Evolutionary conservation across 2,329 filamentous ascomycete genomes (phyloP), one percentile per base, ranked within the genome.

Genomic region (Ilyonectria mors-panacis): DNA sequence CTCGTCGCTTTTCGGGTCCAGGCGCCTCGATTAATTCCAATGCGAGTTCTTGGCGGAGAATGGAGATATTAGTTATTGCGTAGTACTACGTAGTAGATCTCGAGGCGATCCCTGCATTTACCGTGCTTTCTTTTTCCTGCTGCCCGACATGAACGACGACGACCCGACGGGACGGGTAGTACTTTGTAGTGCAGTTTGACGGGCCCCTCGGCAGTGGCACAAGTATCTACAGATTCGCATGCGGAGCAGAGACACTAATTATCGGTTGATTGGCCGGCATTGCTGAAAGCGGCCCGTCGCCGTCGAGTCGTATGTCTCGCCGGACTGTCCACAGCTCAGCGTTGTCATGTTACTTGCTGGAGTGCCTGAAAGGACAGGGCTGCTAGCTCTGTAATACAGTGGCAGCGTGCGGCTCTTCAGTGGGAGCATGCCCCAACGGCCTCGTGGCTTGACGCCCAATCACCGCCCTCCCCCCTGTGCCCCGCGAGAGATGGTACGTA

Each of bases 401-500:
- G 44, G 59, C 30, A 21, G n/a, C 59, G 17, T 63, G 53, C 51
- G 59, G 59, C 59, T 56, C 51, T 56, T 56, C 53, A 63, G 51
- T 44, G 53, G 44, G 21, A 15, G 19, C 44, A 28, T 21, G n/a
- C 42, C 56, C 42, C 15, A n/a, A 28, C 39, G 10, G 19, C n/a
- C 42, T 17, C 10, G 1, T 23, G 15, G 30, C 19, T 33, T 17
- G 33, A 28, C 45, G 57, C 28, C 63, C 65, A 71, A 68, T 67
- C 39, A 65, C 54, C 57, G 60, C 60, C 33, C 23, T 37, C 19
- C 35, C 55, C 48, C 54, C 63, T 45, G 45, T 62, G 65, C 65
- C 69, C 67, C 65, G 63, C 65, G 59, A 66, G 35, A 50, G 63
- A 8, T 23, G 35, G 55, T 44, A 45, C 47, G 48, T 59, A 50